Evolutionary conservation across 371 early-diverging fungal species (phyloP).

Genomic region (Choanephora cucurbitarum): DNA sequence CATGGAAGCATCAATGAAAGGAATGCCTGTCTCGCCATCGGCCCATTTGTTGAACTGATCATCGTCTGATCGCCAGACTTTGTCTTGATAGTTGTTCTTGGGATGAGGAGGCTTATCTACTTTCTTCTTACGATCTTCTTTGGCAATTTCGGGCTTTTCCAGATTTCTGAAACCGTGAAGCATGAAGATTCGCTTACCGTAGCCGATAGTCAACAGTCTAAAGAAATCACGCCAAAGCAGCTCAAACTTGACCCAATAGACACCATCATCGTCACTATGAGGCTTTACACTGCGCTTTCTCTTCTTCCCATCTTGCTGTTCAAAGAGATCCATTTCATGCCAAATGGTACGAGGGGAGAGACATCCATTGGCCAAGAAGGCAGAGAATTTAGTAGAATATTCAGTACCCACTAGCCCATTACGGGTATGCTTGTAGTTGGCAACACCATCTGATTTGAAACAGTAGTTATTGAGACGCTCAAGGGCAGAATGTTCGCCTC

Average conservation of each 20-base stretch:
- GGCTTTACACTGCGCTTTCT: conserved; percentile 7
- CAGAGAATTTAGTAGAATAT: conserved; percentile 40
- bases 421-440: conserved; percentile 45
- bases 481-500: conserved; percentile 38
- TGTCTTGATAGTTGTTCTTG: conserved; percentile 17
- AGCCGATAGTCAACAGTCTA: conserved; percentile 12
- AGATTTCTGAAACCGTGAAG: conserved; percentile 26
- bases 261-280: conserved; percentile 17
- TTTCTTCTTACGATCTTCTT: conserved; percentile 9
- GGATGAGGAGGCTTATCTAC: not conserved
- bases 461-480: conserved; percentile 37
- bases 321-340: conserved; percentile 22
- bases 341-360: conserved; percentile 34
- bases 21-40: conserved; percentile 45
- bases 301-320: conserved; percentile 5
- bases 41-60: conserved; percentile 30
- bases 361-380: conserved; percentile 37
- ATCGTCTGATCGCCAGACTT: conserved; percentile 26
- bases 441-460: conserved; percentile 21
- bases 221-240: conserved; percentile 53
- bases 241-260: conserved; percentile 34
- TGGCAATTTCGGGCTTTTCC: not conserved
- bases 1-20: conserved; percentile 51
- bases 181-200: conserved; percentile 20
- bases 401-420: conserved; percentile 48